These are phyloP conservation scores for Neurospora sp. DNA, from an alignment of 495 filamentous ascomycete genomes.

Conservation along the genomic window DNA sequence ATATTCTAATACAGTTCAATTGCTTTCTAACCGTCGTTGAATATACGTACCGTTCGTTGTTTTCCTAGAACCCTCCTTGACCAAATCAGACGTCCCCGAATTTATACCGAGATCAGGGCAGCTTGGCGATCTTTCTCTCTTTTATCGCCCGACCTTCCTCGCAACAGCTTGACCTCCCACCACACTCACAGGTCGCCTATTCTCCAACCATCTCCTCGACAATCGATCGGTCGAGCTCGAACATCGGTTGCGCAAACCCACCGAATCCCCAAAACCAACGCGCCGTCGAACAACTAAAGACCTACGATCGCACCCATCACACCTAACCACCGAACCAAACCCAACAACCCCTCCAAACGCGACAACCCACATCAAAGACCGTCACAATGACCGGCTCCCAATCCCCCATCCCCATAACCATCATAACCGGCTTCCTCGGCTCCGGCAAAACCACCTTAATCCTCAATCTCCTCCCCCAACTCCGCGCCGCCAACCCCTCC, in stretches of 20 bases:
- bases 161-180: neutral
- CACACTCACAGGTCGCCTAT: neutral
- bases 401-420: conserved; percentile 78
- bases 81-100: neutral
- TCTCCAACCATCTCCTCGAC: neutral
- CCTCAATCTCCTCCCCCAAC: conserved; percentile 79
- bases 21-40: neutral
- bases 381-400: conserved; percentile 18
- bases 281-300: too few relatives aligned
- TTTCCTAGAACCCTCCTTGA: neutral
- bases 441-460: conserved; percentile 91
- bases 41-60: neutral
- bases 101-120: neutral
- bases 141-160: neutral
- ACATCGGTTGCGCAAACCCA: too few relatives aligned
- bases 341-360: neutral
- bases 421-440: conserved; percentile 89
- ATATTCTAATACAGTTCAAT: neutral
- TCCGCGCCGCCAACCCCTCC: conserved; percentile 47
- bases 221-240: neutral
- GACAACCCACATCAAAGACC: neutral
- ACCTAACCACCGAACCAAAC: neutral
- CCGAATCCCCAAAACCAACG: too few relatives aligned
- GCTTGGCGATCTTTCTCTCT: neutral
- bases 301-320: neutral